Base-by-base conservation (phyloP, 768 basidiomycete species). In the Podaxis sp. region DNA sequence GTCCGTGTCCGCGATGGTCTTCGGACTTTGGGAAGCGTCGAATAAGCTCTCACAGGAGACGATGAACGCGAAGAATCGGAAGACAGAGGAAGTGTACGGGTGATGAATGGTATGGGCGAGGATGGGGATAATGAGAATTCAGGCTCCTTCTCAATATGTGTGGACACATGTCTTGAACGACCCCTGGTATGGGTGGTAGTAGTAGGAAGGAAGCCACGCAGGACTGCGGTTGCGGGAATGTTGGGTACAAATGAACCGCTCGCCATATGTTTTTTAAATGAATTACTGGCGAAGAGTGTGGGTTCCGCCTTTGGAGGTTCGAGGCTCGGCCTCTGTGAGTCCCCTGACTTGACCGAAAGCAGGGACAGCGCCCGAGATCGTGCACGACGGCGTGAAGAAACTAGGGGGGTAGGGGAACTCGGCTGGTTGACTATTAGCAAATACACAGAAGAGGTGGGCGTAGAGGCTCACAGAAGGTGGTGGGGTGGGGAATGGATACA, bases 221-320 rank as follows among this genome's bases (percentile, higher is more conserved):
- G 44, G 19, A 56, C 61, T 19, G 38, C 36, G 15, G 53, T 17
- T 4, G 61, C 61, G 13, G 61, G 61, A 13, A 46, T 56, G 22
- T 63, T 63, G 55, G 73, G 73, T 39, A 74, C 66, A 57, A 75
- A 72, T 12, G 71, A 71, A 24, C 71, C 74, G 48, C 67, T 70
- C 17, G 68, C 71, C 42, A 67, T 63, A 24, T 73, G 68, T 7
- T 64, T 68, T 24, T 68, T 62, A n/a, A 69, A 65, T 30, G 49
- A 63, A 39, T 67, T 65, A 51, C 68, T 70, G 19, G 70, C 60
- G 1, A 61, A 57, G 0, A 65, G 67, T 0, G 75, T 68, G 19
- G 73, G 66, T 19, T 61, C 59, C 4, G 69, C 65, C 64, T 71
- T 75, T 12, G 71, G 59, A 44, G 71, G 61, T 36, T 72, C 72